Evolutionary conservation across 2,329 filamentous ascomycete genomes (phyloP).

Genomic region (Sarocladium strictum): DNA sequence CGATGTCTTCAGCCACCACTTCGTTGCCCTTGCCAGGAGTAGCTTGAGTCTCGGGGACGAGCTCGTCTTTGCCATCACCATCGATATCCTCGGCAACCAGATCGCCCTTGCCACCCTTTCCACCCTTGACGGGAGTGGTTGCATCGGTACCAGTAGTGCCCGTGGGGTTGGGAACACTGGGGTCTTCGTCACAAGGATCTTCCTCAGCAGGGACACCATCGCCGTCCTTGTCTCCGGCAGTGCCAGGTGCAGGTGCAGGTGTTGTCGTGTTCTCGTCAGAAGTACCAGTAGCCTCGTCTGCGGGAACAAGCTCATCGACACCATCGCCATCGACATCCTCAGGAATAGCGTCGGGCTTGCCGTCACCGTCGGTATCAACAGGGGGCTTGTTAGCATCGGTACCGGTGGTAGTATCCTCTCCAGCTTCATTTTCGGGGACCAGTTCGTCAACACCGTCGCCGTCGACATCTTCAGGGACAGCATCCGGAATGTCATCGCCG

Average conservation of each 20-base stretch:
- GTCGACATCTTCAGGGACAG: background rate
- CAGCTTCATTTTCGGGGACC: background rate
- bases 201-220: background rate
- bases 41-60: background rate
- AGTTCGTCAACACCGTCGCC: constrained; percentile 3
- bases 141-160: background rate
- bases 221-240: constrained; percentile 1
- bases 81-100: too few species aligned
- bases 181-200: background rate
- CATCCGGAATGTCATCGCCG: background rate
- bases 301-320: background rate
- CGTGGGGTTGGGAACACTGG: background rate
- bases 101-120: too few species aligned
- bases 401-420: background rate
- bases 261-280: background rate
- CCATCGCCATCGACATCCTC: background rate
- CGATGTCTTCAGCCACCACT: too few species aligned
- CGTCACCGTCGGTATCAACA: background rate
- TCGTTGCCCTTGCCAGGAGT: background rate
- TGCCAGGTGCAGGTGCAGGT: too few species aligned
- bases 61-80: background rate
- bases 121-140: too few species aligned
- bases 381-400: background rate
- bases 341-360: background rate
- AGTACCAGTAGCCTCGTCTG: background rate